phyloP scores from a whole-genome alignment of 495 filamentous ascomycete species.

The Aspergillus hancockii region DNA sequence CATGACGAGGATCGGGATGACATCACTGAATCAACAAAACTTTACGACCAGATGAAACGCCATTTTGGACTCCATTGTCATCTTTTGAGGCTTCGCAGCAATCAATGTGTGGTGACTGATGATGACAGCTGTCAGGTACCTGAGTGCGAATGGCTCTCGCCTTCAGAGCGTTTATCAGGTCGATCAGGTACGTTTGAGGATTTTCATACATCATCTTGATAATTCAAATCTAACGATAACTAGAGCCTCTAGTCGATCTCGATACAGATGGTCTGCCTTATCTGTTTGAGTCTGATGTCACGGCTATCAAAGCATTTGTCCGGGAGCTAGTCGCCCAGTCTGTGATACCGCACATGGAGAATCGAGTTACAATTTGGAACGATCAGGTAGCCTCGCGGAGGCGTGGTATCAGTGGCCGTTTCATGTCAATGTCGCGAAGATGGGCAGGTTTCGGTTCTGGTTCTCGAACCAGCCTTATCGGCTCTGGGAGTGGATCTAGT shows the following conservation, averaged over 20 bases:
- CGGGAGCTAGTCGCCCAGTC: constrained; percentile 93
- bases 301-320: constrained; percentile 81
- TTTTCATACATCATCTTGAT: neutral
- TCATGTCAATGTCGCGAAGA: constrained; percentile 87
- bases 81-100: constrained; percentile 78
- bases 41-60: constrained; percentile 97
- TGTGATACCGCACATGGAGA: constrained; percentile 92
- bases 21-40: constrained; percentile 78
- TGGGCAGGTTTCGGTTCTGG: constrained; percentile 76
- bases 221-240: constrained; percentile 21
- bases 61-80: constrained; percentile 96
- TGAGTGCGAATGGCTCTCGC: constrained; percentile 82
- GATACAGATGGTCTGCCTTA: constrained; percentile 68
- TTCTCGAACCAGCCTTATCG: constrained; percentile 44
- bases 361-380: constrained; percentile 86
- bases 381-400: constrained; percentile 92
- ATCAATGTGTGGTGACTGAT: constrained; percentile 83
- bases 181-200: constrained; percentile 51
- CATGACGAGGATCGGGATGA: constrained; percentile 96
- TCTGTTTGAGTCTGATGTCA: constrained; percentile 88
- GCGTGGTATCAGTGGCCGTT: constrained; percentile 81
- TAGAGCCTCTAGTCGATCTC: constrained; percentile 57
- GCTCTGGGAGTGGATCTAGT: constrained; percentile 40
- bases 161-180: constrained; percentile 76
- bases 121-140: constrained; percentile 86